These are phyloP conservation scores for Zopfia rhizophila DNA, from an alignment of 2,329 filamentous ascomycete species.

Conservation along the genomic window DNA sequence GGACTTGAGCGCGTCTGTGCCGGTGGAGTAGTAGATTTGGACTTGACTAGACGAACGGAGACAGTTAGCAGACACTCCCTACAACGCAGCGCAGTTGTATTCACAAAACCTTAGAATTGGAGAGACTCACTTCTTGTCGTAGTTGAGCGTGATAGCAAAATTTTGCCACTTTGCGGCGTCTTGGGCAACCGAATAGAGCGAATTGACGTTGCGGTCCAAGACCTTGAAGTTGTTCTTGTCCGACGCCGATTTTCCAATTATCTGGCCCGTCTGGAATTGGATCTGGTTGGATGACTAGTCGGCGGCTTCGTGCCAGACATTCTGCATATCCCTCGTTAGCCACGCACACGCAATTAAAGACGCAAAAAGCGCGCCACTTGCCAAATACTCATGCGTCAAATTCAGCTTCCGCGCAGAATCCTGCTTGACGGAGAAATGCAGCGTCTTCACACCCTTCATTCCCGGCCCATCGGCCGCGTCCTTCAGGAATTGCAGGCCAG, in stretches of 20 bases:
- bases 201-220: slow-evolving; percentile 32
- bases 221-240: slow-evolving; percentile 33
- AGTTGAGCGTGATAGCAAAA: slow-evolving; percentile 37
- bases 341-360: too few relatives aligned
- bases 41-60: too few relatives aligned
- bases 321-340: too few relatives aligned
- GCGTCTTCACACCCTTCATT: slow-evolving; percentile 34
- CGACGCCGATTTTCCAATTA: too few relatives aligned
- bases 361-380: too few relatives aligned
- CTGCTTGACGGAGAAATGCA: slow-evolving; percentile 39
- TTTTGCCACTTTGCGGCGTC: slow-evolving; percentile 35
- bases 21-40: slow-evolving; percentile 67
- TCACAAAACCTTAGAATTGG: too few relatives aligned
- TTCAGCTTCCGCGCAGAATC: slow-evolving; percentile 30
- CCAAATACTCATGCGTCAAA: slow-evolving; percentile 42
- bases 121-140: slow-evolving; percentile 30
- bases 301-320: slow-evolving; percentile 40
- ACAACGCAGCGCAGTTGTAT: too few relatives aligned
- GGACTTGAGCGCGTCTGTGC: slow-evolving; percentile 55
- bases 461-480: slow-evolving; percentile 31
- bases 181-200: too few relatives aligned
- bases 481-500: slow-evolving; percentile 34
- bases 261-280: slow-evolving; percentile 28
- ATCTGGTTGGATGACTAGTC: slow-evolving; percentile 40
- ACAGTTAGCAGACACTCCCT: too few relatives aligned